Conservation (phyloP, 805 yeast genomes). For the Kodamaea nitidulidarum region DNA sequence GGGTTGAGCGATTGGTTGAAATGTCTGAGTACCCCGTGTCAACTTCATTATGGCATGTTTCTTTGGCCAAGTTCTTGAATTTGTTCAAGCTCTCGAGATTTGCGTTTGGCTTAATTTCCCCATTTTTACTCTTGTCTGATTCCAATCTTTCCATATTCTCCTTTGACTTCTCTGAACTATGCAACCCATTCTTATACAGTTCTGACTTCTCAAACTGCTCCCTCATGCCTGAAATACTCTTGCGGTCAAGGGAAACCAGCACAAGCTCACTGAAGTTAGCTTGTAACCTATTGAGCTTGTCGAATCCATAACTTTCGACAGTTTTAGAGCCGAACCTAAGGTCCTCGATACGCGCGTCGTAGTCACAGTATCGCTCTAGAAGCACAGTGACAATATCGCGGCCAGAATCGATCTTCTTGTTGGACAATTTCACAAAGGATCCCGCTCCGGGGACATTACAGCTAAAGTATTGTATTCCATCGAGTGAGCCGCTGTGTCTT, state of each 20-base stretch:
- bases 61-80: too few species aligned
- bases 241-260: slow-evolving; percentile 48
- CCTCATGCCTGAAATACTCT: slow-evolving; percentile 23
- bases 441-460: slow-evolving; percentile 44
- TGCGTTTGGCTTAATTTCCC: too few species aligned
- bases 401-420: slow-evolving; percentile 27
- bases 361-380: slow-evolving; percentile 38
- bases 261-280: slow-evolving; percentile 41
- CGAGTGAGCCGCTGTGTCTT: slow-evolving; percentile 60
- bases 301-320: slow-evolving; percentile 65
- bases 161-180: too few species aligned
- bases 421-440: slow-evolving; percentile 54
- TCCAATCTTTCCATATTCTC: too few species aligned
- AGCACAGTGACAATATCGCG: slow-evolving; percentile 47
- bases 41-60: too few species aligned
- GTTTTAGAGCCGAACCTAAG: slow-evolving; percentile 52
- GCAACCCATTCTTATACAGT: too few species aligned
- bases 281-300: slow-evolving; percentile 47
- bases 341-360: slow-evolving; percentile 22
- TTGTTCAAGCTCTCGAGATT: too few species aligned
- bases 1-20: too few species aligned
- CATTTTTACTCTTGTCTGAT: too few species aligned
- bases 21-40: too few species aligned
- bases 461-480: slow-evolving; percentile 54
- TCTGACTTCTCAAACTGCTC: background rate